These are phyloP conservation scores for Eutrema yunnanense DNA, from an alignment of 345 rosid genomes.

Conservation along the genomic window DNA sequence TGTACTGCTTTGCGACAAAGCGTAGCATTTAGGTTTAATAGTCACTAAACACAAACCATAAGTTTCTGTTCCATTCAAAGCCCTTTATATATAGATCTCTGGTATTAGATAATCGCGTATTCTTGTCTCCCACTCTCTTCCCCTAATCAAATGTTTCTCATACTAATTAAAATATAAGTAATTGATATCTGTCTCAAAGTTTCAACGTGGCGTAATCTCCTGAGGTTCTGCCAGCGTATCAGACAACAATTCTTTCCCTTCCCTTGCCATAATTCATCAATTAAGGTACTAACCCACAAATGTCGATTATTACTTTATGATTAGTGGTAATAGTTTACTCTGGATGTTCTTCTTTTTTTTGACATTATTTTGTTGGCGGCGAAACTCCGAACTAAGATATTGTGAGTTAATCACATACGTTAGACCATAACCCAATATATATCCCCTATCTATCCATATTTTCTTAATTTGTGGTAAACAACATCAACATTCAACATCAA, in stretches of 20 bases:
- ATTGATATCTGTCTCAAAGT: neutral
- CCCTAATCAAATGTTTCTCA: neutral
- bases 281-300: slow-evolving; percentile 15
- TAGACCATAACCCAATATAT: slow-evolving; percentile 21
- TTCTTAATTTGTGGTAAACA: slow-evolving; percentile 6
- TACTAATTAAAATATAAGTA: no score
- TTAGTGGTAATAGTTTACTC: neutral
- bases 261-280: neutral
- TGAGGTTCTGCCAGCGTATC: slow-evolving; percentile 25
- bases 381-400: slow-evolving; percentile 17
- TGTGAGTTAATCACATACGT: slow-evolving; percentile 28
- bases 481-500: neutral
- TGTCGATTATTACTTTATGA: neutral
- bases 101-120: neutral
- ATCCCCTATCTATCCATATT: neutral
- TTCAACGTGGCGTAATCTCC: slow-evolving; percentile 18
- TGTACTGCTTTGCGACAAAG: slow-evolving; percentile 28
- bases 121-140: slow-evolving; percentile 25
- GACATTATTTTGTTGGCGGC: slow-evolving; percentile 3
- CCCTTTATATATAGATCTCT: neutral
- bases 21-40: slow-evolving; percentile 20
- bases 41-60: neutral
- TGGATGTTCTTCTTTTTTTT: neutral
- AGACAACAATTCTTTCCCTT: slow-evolving; percentile 22
- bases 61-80: slow-evolving; percentile 8